Percentiles rank a stretch among this genome's conserved stretches.
Evolutionary conservation across 179 eudicot genomes (phyloP).

Genomic region (Gypsophila paniculata): DNA sequence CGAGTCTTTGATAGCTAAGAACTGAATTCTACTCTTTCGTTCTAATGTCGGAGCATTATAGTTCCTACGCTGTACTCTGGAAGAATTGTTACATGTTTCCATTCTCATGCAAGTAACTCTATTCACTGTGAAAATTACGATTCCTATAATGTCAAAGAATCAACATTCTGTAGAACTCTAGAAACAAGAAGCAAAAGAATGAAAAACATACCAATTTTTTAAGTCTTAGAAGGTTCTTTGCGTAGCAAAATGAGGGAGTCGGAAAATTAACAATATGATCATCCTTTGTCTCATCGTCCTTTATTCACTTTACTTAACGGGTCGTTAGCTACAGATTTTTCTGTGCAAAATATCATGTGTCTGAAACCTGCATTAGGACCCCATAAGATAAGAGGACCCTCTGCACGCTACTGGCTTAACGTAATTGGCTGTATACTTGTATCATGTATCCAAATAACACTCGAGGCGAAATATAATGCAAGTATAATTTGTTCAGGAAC

Average conservation of each 20-base stretch:
- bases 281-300: neutral
- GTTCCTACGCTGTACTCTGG: neutral
- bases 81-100: neutral
- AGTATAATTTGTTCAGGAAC: constrained; percentile 45
- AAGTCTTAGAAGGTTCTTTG: neutral
- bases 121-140: neutral
- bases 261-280: too few relatives aligned
- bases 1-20: neutral
- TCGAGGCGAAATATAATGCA: neutral
- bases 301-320: neutral
- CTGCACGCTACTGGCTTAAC: neutral
- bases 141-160: neutral
- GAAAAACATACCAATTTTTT: neutral
- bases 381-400: too few relatives aligned
- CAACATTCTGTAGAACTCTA: neutral
- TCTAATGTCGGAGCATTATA: constrained; percentile 5
- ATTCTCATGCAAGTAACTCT: neutral
- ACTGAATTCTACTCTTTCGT: neutral
- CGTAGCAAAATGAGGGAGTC: neutral
- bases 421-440: neutral
- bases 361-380: neutral
- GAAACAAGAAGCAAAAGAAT: neutral
- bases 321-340: neutral
- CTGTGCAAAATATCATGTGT: neutral
- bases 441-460: too few relatives aligned